Percentiles rank a stretch among this genome's conserved stretches.
These are phyloP conservation scores for Stromatinia cepivora DNA, from an alignment of 2,329 filamentous ascomycete genomes.

Conservation along the genomic window DNA sequence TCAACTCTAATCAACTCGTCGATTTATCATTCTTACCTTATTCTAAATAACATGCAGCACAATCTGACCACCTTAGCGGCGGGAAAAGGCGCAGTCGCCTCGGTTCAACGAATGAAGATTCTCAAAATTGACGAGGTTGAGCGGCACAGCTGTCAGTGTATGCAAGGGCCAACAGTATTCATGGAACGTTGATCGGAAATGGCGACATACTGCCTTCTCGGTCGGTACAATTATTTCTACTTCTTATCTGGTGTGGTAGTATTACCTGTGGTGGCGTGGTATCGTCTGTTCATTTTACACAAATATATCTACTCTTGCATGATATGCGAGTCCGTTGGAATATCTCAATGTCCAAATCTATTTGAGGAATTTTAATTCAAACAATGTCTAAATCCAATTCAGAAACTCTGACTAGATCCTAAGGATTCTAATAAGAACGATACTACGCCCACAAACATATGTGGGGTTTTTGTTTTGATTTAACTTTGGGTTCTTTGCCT, in stretches of 20 bases:
- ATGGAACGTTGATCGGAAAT: background rate
- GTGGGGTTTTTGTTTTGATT: background rate
- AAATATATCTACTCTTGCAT: conserved; percentile 7
- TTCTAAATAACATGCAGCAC: conserved; percentile 4
- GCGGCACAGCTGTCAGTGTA: conserved; percentile 21
- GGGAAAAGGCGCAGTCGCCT: conserved; percentile 23
- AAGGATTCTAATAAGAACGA: background rate
- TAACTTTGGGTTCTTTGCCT: background rate
- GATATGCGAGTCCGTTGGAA: background rate
- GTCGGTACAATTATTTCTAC: conserved; percentile 3
- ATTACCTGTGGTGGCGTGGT: background rate
- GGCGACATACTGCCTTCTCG: conserved; percentile 14
- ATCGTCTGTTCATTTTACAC: background rate
- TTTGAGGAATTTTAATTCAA: too few relatives aligned
- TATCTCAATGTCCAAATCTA: too few relatives aligned
- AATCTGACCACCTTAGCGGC: conserved; percentile 19
- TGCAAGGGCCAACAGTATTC: conserved; percentile 20
- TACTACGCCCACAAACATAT: background rate
- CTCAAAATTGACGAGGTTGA: conserved; percentile 11
- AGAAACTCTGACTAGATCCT: too few relatives aligned
- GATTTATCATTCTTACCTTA: conserved; percentile 12
- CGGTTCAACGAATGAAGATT: conserved; percentile 16
- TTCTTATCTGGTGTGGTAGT: conserved; percentile 21
- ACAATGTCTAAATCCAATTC: too few relatives aligned
- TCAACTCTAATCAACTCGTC: background rate